phyloP scores from a whole-genome alignment of 2,329 filamentous ascomycete species.

The Huntiella abstrusa region DNA sequence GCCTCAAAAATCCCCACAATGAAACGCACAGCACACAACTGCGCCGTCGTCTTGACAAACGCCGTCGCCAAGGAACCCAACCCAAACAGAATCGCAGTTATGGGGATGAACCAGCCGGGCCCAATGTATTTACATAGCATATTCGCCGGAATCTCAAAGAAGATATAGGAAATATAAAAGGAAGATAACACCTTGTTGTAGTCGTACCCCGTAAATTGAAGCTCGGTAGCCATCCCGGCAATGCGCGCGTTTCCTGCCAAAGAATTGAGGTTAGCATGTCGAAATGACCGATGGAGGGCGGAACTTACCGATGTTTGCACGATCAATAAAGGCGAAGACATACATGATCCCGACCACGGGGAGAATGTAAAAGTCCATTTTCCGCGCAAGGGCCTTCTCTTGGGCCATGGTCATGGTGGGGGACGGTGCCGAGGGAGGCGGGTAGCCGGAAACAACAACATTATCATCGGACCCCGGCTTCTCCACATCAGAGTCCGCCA shows the following conservation, averaged over 20 bases:
- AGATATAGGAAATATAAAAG: conserved; percentile 56
- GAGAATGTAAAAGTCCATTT: conserved; percentile 47
- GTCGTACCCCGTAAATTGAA: conserved; percentile 40
- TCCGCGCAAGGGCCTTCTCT: conserved; percentile 17
- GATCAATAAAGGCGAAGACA: conserved; percentile 56
- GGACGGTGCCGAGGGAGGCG: too few relatives aligned
- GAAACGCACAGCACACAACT: conserved; percentile 43
- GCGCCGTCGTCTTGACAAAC: conserved; percentile 37
- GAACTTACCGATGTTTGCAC: conserved; percentile 50
- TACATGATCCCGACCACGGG: conserved; percentile 49
- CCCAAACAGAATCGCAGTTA: conserved; percentile 43
- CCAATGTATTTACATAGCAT: conserved; percentile 52
- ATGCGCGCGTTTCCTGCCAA: conserved; percentile 44
- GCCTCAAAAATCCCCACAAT: conserved; percentile 52
- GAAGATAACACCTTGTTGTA: conserved; percentile 50
- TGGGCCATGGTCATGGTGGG: too few relatives aligned
- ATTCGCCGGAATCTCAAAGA: conserved; percentile 53
- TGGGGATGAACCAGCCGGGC: conserved; percentile 52
- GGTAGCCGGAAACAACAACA: too few relatives aligned
- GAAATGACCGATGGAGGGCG: background rate
- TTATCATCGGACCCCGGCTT: too few relatives aligned
- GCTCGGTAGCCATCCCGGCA: conserved; percentile 43
- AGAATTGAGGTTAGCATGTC: background rate
- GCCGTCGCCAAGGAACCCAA: conserved; percentile 44
- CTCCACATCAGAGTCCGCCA: too few relatives aligned